Evolutionary conservation across 2,329 filamentous ascomycete species (phyloP).

Genomic region (Arthrobotrys musiformis): DNA sequence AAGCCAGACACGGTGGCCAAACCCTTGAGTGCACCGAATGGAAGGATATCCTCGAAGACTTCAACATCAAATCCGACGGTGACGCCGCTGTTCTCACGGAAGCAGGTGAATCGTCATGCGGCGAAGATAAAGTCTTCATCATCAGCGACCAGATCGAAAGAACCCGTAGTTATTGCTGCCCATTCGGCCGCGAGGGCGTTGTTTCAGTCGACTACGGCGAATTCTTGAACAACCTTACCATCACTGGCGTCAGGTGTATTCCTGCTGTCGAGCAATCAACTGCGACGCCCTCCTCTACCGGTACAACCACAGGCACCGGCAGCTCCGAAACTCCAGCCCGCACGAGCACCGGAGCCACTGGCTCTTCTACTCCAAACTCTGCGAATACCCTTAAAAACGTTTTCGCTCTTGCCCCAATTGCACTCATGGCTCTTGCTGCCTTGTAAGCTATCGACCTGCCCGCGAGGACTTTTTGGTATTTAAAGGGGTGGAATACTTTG

Average conservation of each 20-base stretch:
- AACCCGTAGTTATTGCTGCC: constrained; percentile 21
- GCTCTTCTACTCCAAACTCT: constrained; percentile 19
- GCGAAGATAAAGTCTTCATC: constrained; percentile 83
- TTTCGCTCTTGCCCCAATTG: constrained; percentile 32
- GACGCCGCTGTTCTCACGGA: constrained; percentile 59
- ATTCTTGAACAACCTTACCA: constrained; percentile 21
- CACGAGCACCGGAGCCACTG: constrained; percentile 4
- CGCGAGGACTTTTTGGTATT: neutral
- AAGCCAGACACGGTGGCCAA: neutral
- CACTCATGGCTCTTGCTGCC: constrained; percentile 26
- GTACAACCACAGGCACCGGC: neutral
- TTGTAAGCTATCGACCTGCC: neutral
- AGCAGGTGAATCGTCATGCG: constrained; percentile 89
- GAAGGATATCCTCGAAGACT: constrained; percentile 14
- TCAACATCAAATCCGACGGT: constrained; percentile 5
- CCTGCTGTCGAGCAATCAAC: neutral
- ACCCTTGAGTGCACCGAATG: neutral
- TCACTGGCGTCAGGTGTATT: constrained; percentile 26
- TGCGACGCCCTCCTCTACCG: neutral
- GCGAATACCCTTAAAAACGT: constrained; percentile 5
- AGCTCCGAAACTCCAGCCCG: constrained; percentile 1
- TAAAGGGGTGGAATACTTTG: neutral
- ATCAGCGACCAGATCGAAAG: constrained; percentile 78
- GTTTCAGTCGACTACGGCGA: constrained; percentile 16
- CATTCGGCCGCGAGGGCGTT: constrained; percentile 19